These are phyloP conservation scores for Dendrobium officinale DNA, from an alignment of 106 monocot genomes.

Conservation along the genomic window DNA sequence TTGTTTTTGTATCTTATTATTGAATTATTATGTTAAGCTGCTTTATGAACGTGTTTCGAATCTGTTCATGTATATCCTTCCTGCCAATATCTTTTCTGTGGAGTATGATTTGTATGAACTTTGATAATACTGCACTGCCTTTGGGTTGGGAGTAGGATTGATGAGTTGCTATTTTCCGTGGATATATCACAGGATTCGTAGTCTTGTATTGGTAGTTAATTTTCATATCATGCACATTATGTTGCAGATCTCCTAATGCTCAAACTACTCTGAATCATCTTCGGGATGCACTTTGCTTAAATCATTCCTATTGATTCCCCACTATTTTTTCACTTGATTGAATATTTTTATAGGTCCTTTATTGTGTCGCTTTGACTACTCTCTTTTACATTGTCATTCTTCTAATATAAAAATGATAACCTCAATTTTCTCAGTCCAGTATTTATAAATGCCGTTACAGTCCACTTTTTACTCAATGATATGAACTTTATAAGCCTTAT, in stretches of 20 bases:
- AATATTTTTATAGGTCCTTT: neutral
- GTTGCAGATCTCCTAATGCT: neutral
- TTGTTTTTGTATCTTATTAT: neutral
- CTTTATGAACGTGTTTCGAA: conserved; percentile 1
- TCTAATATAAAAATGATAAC: neutral
- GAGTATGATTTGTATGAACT: neutral
- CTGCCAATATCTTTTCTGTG: too few relatives aligned
- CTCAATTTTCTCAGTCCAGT: neutral
- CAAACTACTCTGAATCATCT: neutral
- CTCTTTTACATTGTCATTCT: neutral
- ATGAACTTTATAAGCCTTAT: too few relatives aligned
- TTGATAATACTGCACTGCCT: neutral
- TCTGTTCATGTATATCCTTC: neutral
- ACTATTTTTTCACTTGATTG: neutral
- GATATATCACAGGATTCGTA: neutral
- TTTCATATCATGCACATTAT: neutral
- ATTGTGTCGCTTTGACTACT: neutral
- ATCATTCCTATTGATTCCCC: neutral
- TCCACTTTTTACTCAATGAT: too few relatives aligned
- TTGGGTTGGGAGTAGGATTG: neutral
- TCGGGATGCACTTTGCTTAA: neutral
- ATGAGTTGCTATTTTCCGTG: neutral
- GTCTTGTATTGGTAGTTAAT: neutral
- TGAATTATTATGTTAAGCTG: neutral
- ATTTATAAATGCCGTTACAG: neutral